Conservation (phyloP, 352 stramenopile genomes). For the Globisporangium solare region DNA sequence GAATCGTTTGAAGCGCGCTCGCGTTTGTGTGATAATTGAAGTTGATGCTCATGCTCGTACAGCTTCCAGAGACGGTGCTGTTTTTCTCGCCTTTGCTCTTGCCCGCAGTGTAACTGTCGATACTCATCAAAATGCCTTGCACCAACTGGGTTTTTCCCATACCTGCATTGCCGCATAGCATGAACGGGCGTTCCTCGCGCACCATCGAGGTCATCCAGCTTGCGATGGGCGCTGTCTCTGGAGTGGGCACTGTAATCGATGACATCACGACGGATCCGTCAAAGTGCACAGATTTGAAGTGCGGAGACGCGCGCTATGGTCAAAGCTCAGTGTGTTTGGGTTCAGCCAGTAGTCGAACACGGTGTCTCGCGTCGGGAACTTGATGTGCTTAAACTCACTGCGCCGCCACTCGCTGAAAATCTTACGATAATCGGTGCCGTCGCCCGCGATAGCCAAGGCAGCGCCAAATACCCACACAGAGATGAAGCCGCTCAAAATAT, state of each 20-base stretch:
- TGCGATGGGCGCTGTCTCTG: slow-evolving; percentile 90
- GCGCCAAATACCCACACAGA: slow-evolving; percentile 92
- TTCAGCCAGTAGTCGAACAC: slow-evolving; percentile 98
- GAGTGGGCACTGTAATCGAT: slow-evolving; percentile 90
- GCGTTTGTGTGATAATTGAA: slow-evolving; percentile 86
- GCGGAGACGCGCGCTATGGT: slow-evolving; percentile 92
- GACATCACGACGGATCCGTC: slow-evolving; percentile 73
- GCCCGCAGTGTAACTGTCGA: slow-evolving; percentile 32
- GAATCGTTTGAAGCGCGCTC: slow-evolving; percentile 62
- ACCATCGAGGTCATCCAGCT: slow-evolving; percentile 95
- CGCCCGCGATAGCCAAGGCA: slow-evolving; percentile 84
- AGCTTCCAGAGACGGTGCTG: slow-evolving; percentile 26
- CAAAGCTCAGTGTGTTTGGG: slow-evolving; percentile 82
- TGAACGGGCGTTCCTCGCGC: slow-evolving; percentile 87
- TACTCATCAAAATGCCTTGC: slow-evolving; percentile 67
- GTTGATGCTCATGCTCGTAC: slow-evolving; percentile 68
- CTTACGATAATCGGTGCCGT: slow-evolving; percentile 91
- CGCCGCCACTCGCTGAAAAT: slow-evolving; percentile 95
- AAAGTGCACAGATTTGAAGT: slow-evolving; percentile 82
- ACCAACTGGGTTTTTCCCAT: slow-evolving; percentile 95
- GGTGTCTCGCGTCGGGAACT: slow-evolving; percentile 91
- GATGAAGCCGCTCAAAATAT: slow-evolving; percentile 90
- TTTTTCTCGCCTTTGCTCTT: slow-evolving; percentile 15
- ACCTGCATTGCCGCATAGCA: slow-evolving; percentile 90
- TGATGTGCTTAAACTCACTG: slow-evolving; percentile 91